Evolutionary conservation across 805 yeast species (phyloP), one percentile per base, ranked within the genome.

Genomic region (Saturnispora besseyi): DNA sequence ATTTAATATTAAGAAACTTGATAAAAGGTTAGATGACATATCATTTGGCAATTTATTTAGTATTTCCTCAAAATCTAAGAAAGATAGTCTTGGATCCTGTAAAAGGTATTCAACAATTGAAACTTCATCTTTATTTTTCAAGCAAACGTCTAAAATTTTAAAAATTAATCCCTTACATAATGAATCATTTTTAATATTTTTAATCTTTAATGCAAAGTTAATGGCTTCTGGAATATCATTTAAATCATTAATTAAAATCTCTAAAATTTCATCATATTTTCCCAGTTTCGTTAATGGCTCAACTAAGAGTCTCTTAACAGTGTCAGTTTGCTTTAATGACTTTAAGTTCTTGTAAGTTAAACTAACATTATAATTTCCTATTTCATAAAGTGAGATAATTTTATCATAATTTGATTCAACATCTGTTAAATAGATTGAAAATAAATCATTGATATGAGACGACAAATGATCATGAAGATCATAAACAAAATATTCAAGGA

Each of bases 211-310:
- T 53, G 93, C 82, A 57, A 85, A 85, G 3, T 66, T 60, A 52
- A 83, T 73, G 0, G 95, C 85, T n/a, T 70, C 67, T 21, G 64
- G 64, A 44, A 77, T 72, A 59, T 84, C 84, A 3, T 75, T 65
- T 42, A 86, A 63, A 21, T 79, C 79, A 45, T 76, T 71, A 44
- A 78, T 79, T 26, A 81, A 70, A 2, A 87, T 75, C 49, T 78
- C 77, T 15, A 91, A 66, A 0, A 87, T 82, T 45, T 78, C 74
- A 10, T 73, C 72, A 59, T 86, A 87, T 47, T 78, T 78, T 1
- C 78, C 81, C 41, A 84, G 59, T 51, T 78, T 74, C 43, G 74
- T 74, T 48, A 84, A 71, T 2, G 89, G 76, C 43, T 76, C 71
- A 0, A 86, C 78, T 38, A 77, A 73, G 37, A 82, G 70, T 24